Conservation (phyloP, 371 early-diverging fungal genomes). For the Rhizopus delemar region DNA sequence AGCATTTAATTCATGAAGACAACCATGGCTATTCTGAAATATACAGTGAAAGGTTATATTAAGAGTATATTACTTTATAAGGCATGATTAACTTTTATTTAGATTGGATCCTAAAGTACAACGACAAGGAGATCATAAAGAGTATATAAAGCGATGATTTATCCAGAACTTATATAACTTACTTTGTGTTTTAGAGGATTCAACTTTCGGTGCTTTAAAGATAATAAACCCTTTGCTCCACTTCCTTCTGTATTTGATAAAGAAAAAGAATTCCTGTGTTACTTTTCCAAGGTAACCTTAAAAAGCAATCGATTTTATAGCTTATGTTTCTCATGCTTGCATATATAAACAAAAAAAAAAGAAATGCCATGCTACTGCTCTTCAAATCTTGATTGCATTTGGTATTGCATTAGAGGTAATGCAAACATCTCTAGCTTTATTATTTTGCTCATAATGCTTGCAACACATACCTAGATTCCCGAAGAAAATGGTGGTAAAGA, state of each 20-base stretch:
- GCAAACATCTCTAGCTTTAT: too few species aligned
- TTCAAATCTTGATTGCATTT: slow-evolving; percentile 56
- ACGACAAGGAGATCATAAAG: slow-evolving; percentile 64
- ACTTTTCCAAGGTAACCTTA: slow-evolving; percentile 40
- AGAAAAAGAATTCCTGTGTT: slow-evolving; percentile 26
- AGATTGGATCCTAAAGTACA: slow-evolving; percentile 59
- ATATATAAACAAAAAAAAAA: too few species aligned
- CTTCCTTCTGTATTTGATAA: slow-evolving; percentile 42
- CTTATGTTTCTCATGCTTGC: too few species aligned
- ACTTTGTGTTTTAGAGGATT: slow-evolving; percentile 47
- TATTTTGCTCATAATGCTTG: not conserved
- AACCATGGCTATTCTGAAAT: slow-evolving; percentile 51
- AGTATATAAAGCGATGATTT: slow-evolving; percentile 40
- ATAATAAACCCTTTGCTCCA: slow-evolving; percentile 42
- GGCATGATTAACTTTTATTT: not conserved
- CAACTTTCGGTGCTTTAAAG: slow-evolving; percentile 54
- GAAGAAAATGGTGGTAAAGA: slow-evolving; percentile 54
- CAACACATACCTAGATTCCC: slow-evolving; percentile 35
- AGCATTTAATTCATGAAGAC: slow-evolving; percentile 32
- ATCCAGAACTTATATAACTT: not conserved
- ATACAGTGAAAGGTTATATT: slow-evolving; percentile 44
- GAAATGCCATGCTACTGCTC: slow-evolving; percentile 51
- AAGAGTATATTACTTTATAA: slow-evolving; percentile 21
- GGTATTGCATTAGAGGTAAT: slow-evolving; percentile 59
- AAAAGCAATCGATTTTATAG: too few species aligned